Base-by-base conservation (phyloP, 768 basidiomycete species). In the Rhodosporidiobolus odoratus region DNA sequence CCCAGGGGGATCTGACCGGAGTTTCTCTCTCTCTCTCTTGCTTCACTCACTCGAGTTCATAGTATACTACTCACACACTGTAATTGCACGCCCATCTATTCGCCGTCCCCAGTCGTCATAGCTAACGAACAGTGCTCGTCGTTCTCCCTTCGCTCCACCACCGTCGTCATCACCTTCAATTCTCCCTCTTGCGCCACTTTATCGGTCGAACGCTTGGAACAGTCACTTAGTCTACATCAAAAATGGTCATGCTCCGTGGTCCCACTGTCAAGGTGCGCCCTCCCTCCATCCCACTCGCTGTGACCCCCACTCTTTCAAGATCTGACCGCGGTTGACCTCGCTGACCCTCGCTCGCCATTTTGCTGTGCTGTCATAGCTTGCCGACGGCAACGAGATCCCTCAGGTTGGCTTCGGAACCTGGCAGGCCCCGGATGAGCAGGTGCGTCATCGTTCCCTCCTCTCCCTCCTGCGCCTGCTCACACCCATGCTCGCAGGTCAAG, bases 341-440 rank as follows among this genome's bases (percentile, higher is more conserved):
- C 53, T 4, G 9, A 54, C 23, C 7, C 27, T 2, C 17, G 21
- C 32, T 25, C 66, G 76, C 76, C 52, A 82, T 35, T 37, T 58
- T 54, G 56, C 59, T 38, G 10, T 82, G 67, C 59, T 68, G 16
- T 19, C 84, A 70, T 75, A 79, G 23, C 81, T 86, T 71, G 80
- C 80, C 75, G 82, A 80, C 63, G 86, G 87, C 4, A 81, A 82
- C 48, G 74, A 79, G 60, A 82, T 92, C 73, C 90, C 89, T 41
- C 86, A 88, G 79, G 38, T 92, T 75, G 91, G 91, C 48, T 83
- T 91, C 45, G 91, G 91, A 9, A 91, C 90, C 25, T 92, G 89
- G 89, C 82, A 87, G 65, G 87, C 89, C 12, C 82, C 87, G 77
- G 87, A 87, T 15, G 82, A 86, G 35, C 88, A 92, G 78, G 91